Evolutionary conservation across 306 rosid species (phyloP).

Genomic region (Fragaria ananassa): DNA sequence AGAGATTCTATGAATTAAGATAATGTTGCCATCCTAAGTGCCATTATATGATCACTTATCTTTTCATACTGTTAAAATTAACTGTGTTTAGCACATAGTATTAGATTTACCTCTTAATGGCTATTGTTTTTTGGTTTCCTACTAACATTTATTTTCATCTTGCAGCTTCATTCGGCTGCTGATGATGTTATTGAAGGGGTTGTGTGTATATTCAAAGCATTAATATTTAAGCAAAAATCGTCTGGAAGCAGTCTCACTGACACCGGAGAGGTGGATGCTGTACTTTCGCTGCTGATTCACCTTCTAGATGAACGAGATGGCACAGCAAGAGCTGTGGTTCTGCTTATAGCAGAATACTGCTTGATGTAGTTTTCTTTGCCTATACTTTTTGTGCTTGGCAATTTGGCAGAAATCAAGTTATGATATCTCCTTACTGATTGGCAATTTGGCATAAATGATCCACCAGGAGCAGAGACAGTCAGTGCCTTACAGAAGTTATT

Average conservation of each 20-base stretch:
- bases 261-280: slow-evolving; percentile 44
- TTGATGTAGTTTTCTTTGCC: slow-evolving; percentile 48
- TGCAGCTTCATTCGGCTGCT: slow-evolving; percentile 67
- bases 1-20: not conserved
- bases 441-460: slow-evolving; percentile 27
- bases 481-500: slow-evolving; percentile 65
- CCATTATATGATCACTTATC: not conserved
- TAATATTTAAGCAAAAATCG: slow-evolving; percentile 58
- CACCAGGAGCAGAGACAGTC: slow-evolving; percentile 59
- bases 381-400: slow-evolving; percentile 23
- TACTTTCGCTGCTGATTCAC: slow-evolving; percentile 59
- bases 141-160: slow-evolving; percentile 17
- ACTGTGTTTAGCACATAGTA: not conserved
- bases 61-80: not conserved
- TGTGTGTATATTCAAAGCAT: slow-evolving; percentile 68
- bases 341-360: slow-evolving; percentile 83
- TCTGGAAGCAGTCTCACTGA: slow-evolving; percentile 46
- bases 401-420: not conserved
- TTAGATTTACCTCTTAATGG: not conserved
- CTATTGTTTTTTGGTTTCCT: not conserved
- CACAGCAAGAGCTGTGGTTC: slow-evolving; percentile 71
- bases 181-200: slow-evolving; percentile 65
- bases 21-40: not conserved
- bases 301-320: slow-evolving; percentile 86
- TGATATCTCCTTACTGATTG: slow-evolving; percentile 23